Percentiles rank a stretch among this genome's conserved stretches.
Conservation (phyloP, 2,329 filamentous ascomycete species). For the Bimuria novae-zelandiae region DNA sequence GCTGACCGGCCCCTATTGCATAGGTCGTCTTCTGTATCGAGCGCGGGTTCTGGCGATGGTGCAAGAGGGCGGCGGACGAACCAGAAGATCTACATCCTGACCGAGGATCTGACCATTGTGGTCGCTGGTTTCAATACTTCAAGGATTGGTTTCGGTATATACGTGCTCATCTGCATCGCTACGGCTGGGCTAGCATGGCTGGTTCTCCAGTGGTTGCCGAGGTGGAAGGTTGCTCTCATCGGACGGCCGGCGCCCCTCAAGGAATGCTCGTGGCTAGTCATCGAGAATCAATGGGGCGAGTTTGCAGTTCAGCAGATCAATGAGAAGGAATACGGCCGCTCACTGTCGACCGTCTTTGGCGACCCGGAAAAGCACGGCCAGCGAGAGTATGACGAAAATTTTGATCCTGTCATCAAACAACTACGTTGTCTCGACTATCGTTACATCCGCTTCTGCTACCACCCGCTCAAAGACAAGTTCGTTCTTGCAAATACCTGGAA, state of each 20-base stretch:
- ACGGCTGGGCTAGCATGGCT: slow-evolving; percentile 82
- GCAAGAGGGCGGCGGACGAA: slow-evolving; percentile 66
- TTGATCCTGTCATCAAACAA: slow-evolving; percentile 74
- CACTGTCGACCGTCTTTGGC: slow-evolving; percentile 73
- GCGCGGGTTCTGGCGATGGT: slow-evolving; percentile 66
- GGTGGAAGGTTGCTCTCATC: slow-evolving; percentile 78
- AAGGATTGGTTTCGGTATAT: slow-evolving; percentile 67
- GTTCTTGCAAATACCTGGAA: slow-evolving; percentile 89
- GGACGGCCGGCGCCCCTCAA: slow-evolving; percentile 71
- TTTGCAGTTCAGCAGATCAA: slow-evolving; percentile 76
- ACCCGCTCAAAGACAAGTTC: slow-evolving; percentile 88
- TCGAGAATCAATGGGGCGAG: slow-evolving; percentile 98
- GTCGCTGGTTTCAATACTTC: slow-evolving; percentile 90
- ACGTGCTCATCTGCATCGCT: slow-evolving; percentile 70
- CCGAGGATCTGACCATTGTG: slow-evolving; percentile 92
- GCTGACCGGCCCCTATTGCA: slow-evolving; percentile 67
- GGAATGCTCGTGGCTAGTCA: slow-evolving; percentile 86
- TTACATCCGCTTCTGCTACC: slow-evolving; percentile 91
- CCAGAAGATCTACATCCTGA: slow-evolving; percentile 92
- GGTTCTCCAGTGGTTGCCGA: slow-evolving; percentile 85
- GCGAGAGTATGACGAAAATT: slow-evolving; percentile 71
- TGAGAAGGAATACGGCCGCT: slow-evolving; percentile 61
- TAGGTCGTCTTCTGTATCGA: slow-evolving; percentile 71
- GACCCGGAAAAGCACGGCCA: slow-evolving; percentile 66
- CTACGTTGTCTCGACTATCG: slow-evolving; percentile 86